Conservation (phyloP, 345 rosid genomes). For the Erucastrum elatum region DNA sequence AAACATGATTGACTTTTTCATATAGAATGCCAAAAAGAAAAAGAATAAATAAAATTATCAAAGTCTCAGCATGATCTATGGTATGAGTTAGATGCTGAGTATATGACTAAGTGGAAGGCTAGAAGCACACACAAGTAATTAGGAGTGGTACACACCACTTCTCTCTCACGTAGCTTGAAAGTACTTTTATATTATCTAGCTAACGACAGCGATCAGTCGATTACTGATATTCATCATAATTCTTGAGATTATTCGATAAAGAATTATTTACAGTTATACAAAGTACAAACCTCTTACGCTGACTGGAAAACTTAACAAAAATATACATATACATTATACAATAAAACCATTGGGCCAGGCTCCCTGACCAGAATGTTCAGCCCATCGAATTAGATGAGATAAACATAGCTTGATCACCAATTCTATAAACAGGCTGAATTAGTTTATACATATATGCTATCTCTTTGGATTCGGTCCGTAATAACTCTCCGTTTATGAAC, state of each 20-base stretch:
- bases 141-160: conserved; percentile 37
- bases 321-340: neutral
- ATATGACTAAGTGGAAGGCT: conserved; percentile 25
- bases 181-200: neutral
- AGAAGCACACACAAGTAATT: conserved; percentile 5
- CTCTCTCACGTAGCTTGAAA: conserved; percentile 23
- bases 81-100: conserved; percentile 20
- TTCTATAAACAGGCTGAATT: neutral
- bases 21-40: neutral
- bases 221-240: neutral
- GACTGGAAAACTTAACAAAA: neutral
- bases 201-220: neutral
- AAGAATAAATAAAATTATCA: conserved; percentile 1
- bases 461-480: neutral
- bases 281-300: neutral
- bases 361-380: neutral
- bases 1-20: neutral
- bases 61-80: conserved; percentile 32
- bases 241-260: neutral
- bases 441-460: neutral
- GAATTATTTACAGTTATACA: neutral
- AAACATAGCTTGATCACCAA: neutral
- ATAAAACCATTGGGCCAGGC: neutral
- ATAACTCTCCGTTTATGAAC: neutral
- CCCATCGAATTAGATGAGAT: neutral